Evolutionary conservation across 1,284 basidiomycete species (phyloP), one percentile per base, ranked within the genome.

Genomic region (Dichomitus squalens): DNA sequence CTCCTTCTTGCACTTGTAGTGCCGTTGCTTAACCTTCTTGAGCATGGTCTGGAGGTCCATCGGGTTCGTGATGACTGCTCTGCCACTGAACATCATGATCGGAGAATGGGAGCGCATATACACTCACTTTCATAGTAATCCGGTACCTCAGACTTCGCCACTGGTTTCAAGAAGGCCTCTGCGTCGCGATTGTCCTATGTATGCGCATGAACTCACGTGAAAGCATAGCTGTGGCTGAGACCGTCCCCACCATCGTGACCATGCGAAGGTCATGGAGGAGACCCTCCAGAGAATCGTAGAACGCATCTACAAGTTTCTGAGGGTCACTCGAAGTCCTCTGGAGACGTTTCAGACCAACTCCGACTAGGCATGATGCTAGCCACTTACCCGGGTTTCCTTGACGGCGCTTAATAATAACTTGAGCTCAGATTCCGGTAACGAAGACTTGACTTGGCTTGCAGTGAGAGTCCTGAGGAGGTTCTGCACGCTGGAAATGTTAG

Each of bases 11-110:
- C 86, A 92, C 76, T 96, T 96, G 84, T 98, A 98, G 52, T 85
- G 82, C 70, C 92, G 92, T 49, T 82, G 77, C 77, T 96, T 98
- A 70, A 97, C 88, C 76, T 96, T 96, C 78, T 88, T 93, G 57
- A 90, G 79, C 85, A 99, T 93, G 0, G 95, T 92, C 60, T 88
- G 87, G 47, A 98, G 79, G 77, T 99, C 96, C 96, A 98, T 99
- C 1, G 95, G 93, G 60, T 87, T 86, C 51, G 85, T 77, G 72
- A 97, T 95, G 66, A 94, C 94, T 96, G 67, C 52, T 41, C 7
- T 0, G 11, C 6, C 3, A 29, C 51, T 52, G 14, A 55, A 50
- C 34, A 65, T 16, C 7, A 1, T 58, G 33, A 47, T 47, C 29
- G 25, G 41, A 41, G 44, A 14, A 47, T 50, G 36, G 46, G 14